Conservation (phyloP, 208 protist species). For the Trypanosomatidae sp. region DNA sequence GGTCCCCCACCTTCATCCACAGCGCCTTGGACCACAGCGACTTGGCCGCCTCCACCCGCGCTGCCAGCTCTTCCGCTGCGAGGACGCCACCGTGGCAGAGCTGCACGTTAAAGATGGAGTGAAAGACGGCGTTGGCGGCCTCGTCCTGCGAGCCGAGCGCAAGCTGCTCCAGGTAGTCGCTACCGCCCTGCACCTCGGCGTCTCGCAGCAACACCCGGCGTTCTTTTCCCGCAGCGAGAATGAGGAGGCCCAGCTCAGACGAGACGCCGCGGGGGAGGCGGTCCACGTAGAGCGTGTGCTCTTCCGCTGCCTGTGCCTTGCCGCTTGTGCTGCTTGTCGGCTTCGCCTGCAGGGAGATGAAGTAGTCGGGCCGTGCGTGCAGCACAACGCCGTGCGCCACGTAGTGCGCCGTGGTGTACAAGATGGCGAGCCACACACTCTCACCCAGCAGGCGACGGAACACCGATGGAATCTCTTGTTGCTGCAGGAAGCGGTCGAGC, state of each 20-base stretch:
- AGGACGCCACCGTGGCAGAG: constrained; percentile 63
- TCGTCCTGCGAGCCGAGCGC: constrained; percentile 77
- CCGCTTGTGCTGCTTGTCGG: background rate
- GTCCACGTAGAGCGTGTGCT: constrained; percentile 62
- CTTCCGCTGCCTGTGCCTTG: constrained; percentile 17
- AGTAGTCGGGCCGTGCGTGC: constrained; percentile 74
- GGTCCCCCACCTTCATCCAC: constrained; percentile 60
- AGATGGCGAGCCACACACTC: constrained; percentile 64
- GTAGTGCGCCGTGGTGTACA: constrained; percentile 84
- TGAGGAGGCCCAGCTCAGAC: constrained; percentile 53
- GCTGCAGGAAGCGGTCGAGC: constrained; percentile 45
- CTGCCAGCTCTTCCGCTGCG: constrained; percentile 59
- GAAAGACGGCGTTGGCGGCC: constrained; percentile 73
- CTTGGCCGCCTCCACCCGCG: constrained; percentile 65
- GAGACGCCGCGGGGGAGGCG: constrained; percentile 65
- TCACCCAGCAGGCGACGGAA: constrained; percentile 72
- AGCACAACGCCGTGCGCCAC: constrained; percentile 85
- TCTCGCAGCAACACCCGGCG: constrained; percentile 63
- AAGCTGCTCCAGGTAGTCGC: constrained; percentile 70
- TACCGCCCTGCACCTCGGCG: constrained; percentile 29
- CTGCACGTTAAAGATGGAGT: constrained; percentile 64
- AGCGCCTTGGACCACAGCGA: constrained; percentile 76
- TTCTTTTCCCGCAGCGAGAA: constrained; percentile 73
- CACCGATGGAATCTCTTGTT: constrained; percentile 50
- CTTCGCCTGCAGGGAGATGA: constrained; percentile 43